Evolutionary conservation across 2,329 filamentous ascomycete genomes (phyloP), one percentile per base, ranked within the genome.

Genomic region (Phialophora chinensis): DNA sequence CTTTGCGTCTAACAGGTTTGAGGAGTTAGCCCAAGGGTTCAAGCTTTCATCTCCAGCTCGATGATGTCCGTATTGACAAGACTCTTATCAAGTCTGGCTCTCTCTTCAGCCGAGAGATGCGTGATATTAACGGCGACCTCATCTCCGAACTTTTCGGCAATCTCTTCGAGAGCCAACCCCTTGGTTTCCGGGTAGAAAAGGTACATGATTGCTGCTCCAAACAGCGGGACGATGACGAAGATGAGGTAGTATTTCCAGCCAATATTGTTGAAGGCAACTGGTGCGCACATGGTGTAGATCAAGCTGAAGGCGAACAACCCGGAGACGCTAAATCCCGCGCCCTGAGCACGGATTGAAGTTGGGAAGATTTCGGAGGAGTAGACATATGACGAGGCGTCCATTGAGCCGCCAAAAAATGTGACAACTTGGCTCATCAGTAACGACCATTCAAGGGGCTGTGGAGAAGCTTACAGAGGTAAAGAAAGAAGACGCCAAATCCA

Each of bases 321-420:
- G 12, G 72, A 72, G 49, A 80, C 71, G 1, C 78, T 77, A 38
- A 80, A 64, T 3, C 62, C 63, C 1, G 66, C 63, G 7, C 68
- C 68, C 42, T 70, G 66, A 42, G 74, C 73, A 6, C 78, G 75
- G n/a, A 80, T 69, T 60, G 78, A 75, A 23, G 75, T 81, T 1
- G 79, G 81, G 71, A 81, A 82, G 20, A 82, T 82, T 71, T 82
- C 80, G 1, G 78, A 77, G 33, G 66, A 63, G 60, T 70, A 70
- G 4, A 62, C 61, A 38, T 66, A 70, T 10, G 63, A 65, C 12
- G 50, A 63, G 14, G 66, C 68, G 38, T 70, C 68, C 62, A 70
- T 65, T n/a, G 54, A 63, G 35, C 63, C 59, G 17, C 63, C 66
- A 75, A 78, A 81, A 71, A 76, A 81, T 56, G 77, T 70, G 33